These are phyloP conservation scores for Lactarius quietus DNA, from an alignment of 768 basidiomycete species.

Conservation along the genomic window DNA sequence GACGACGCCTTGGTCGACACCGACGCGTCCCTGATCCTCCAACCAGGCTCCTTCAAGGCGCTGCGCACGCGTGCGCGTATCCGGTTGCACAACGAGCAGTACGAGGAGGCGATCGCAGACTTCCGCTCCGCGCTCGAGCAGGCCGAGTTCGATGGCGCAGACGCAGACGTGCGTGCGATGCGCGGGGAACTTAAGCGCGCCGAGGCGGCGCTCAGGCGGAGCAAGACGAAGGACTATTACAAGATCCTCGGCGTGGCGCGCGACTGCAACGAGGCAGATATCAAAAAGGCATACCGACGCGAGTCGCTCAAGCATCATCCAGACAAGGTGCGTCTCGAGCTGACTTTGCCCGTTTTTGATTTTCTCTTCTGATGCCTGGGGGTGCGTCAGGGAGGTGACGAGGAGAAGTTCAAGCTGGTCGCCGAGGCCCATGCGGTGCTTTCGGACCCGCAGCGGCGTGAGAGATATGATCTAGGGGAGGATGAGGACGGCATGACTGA, in stretches of 20 bases:
- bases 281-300: conserved; percentile 89
- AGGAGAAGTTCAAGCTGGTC: conserved; percentile 93
- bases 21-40: conserved; percentile 58
- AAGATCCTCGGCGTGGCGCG: conserved; percentile 64
- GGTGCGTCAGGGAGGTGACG: conserved; percentile 92
- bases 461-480: conserved; percentile 78
- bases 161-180: conserved; percentile 59
- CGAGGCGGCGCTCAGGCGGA: conserved; percentile 75
- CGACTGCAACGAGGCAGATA: conserved; percentile 64
- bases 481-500: conserved; percentile 68
- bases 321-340: conserved; percentile 59
- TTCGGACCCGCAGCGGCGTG: conserved; percentile 67
- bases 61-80: conserved; percentile 83
- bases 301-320: conserved; percentile 85
- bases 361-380: neutral
- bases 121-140: conserved; percentile 79
- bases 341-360: conserved; percentile 5
- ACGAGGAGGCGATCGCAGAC: conserved; percentile 65
- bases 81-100: conserved; percentile 68
- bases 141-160: conserved; percentile 59
- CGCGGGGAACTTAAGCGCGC: conserved; percentile 73
- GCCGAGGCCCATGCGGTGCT: conserved; percentile 79
- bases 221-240: conserved; percentile 89
- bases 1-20: conserved; percentile 72
- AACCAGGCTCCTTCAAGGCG: conserved; percentile 75